These are phyloP conservation scores for Acephala macrosclerotiorum DNA, from an alignment of 2,329 filamentous ascomycete species.

Conservation along the genomic window DNA sequence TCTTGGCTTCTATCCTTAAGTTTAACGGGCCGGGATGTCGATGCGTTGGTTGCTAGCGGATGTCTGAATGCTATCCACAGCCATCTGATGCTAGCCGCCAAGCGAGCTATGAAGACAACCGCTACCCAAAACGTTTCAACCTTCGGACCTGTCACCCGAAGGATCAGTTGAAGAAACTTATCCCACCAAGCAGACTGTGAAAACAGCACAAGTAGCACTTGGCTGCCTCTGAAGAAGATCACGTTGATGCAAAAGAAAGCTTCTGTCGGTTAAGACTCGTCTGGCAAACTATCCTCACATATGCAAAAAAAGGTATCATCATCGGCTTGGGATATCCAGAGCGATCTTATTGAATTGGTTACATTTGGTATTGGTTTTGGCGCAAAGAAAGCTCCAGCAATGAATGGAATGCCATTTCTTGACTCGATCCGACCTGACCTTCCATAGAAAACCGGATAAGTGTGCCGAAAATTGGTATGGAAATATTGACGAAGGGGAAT, in stretches of 20 bases:
- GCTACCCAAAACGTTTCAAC: constrained; percentile 1
- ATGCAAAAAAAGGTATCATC: not conserved
- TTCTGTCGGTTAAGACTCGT: not conserved
- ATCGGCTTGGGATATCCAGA: no score
- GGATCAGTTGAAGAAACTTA: not conserved
- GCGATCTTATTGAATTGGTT: no score
- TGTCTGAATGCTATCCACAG: not conserved
- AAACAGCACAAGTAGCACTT: not conserved
- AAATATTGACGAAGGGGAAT: no score
- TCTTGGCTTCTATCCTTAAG: constrained; percentile 10
- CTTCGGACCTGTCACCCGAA: constrained; percentile 11
- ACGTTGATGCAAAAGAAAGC: not conserved
- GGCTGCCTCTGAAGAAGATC: not conserved
- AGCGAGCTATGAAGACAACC: not conserved
- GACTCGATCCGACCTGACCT: no score
- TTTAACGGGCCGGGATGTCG: constrained; percentile 6
- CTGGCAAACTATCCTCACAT: not conserved
- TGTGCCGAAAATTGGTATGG: no score
- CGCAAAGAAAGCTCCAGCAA: no score
- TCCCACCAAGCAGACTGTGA: not conserved
- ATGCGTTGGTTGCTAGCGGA: not conserved
- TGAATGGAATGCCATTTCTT: no score
- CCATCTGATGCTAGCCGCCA: constrained; percentile 10
- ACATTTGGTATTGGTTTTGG: no score
- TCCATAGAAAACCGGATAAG: no score